These are phyloP conservation scores for Russula foetens DNA, from an alignment of 768 basidiomycete species.

Conservation along the genomic window DNA sequence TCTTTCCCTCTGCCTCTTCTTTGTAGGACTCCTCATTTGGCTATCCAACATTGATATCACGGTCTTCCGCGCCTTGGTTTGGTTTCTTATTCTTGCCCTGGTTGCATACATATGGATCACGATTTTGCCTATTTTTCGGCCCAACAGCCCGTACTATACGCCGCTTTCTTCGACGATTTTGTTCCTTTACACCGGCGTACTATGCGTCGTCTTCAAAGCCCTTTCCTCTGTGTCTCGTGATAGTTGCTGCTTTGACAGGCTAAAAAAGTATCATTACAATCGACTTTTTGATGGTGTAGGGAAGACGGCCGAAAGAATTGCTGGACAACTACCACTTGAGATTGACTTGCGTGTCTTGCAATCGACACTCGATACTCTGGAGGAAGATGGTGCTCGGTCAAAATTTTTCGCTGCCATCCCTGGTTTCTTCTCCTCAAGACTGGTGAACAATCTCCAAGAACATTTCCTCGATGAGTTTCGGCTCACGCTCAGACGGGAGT, in stretches of 20 bases:
- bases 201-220: neutral
- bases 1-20: constrained; percentile 8
- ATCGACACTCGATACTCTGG: neutral
- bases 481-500: neutral
- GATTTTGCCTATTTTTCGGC: neutral
- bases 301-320: neutral
- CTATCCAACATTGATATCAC: neutral
- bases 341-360: neutral
- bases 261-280: neutral
- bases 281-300: neutral
- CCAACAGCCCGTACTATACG: too few relatives aligned
- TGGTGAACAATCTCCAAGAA: neutral
- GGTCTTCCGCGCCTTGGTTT: neutral
- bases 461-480: neutral
- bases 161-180: too few relatives aligned
- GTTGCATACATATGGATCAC: neutral
- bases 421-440: neutral
- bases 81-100: neutral
- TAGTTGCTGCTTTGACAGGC: neutral
- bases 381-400: neutral
- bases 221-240: neutral
- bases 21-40: constrained; percentile 4
- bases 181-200: neutral
- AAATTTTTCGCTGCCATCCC: neutral
- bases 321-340: neutral